These are phyloP conservation scores for Chytriomyces confervae DNA, from an alignment of 192 early-diverging fungal species.

Conservation along the genomic window DNA sequence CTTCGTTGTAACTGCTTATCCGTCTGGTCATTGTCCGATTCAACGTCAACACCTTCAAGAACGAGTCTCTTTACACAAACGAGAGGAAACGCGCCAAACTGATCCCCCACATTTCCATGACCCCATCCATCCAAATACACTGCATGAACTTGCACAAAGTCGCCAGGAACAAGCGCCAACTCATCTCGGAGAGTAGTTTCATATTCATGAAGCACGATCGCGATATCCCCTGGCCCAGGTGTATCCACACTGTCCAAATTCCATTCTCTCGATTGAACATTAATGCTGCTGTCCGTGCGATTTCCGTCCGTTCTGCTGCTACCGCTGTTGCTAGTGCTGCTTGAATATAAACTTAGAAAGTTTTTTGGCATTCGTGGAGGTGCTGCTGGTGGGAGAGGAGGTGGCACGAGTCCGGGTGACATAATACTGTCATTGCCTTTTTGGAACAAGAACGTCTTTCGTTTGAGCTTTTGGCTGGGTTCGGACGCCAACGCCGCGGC, in stretches of 20 bases:
- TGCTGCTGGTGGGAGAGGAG: no score
- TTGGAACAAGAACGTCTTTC: neutral
- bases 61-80: neutral
- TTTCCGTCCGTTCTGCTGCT: no score
- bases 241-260: neutral
- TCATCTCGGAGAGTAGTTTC: neutral
- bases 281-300: no score
- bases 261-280: neutral
- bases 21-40: no score
- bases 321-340: no score
- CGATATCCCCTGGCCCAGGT: neutral
- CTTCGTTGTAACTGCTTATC: neutral
- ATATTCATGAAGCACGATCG: neutral
- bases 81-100: conserved; percentile 7
- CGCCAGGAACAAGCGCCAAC: neutral
- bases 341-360: no score
- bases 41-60: neutral
- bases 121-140: conserved; percentile 3
- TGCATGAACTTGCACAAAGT: conserved; percentile 3
- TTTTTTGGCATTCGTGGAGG: no score
- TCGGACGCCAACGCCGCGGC: neutral
- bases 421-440: no score
- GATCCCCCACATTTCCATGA: neutral
- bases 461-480: neutral
- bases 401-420: no score